Base-by-base conservation (phyloP, 2,329 filamentous ascomycete genomes). In the Sporothrix globosa region DNA sequence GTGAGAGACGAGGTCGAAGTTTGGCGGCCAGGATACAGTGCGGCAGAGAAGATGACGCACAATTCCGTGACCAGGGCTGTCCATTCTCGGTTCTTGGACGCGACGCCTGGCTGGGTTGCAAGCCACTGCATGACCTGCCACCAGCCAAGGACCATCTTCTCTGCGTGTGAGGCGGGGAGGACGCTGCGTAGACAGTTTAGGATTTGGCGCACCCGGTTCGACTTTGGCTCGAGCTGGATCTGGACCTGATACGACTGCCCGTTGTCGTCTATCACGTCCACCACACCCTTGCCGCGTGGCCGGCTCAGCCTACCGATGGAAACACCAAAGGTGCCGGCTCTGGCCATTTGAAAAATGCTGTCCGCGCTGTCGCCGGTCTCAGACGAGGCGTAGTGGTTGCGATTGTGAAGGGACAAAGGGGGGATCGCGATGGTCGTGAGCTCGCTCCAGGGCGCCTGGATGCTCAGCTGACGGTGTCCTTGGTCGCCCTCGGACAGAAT, bases 101-200 rank as follows among this genome's bases (percentile, higher is more conserved):
- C 76, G 4, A 84, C 79, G 0, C 69, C 68, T 3, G 73, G 54
- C 14, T 71, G 72, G 7, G 68, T 76, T 41, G 81, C 81, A 53
- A 92, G 81, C 91, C 91, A 95, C 72, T 88, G 87, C 79, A 91
- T 86, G 24, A 87, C 84, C 76, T 92, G 89, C 86, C 91, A 91
- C 90, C 91, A 94, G 2, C 86, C 88, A 11, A 89, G 84, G 70
- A 92, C 80, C 11, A 93, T 80, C 34, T 83, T 91, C 81, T 82
- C 90, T 72, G 80, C 87, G 53, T 86, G 83, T 0, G 84, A 82
- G 24, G 87, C 82, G 7, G 87, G 87, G 39, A 93, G 78, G 46
- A 91, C 84, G 73, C 90, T 88, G 70, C 86, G 86, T 76, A 90
- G 90, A 19, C 87, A 81, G 44, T 86, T 82, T 10, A 94, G 80